phyloP scores from a whole-genome alignment of 1,284 basidiomycete species.

The Ganoderma sinense region DNA sequence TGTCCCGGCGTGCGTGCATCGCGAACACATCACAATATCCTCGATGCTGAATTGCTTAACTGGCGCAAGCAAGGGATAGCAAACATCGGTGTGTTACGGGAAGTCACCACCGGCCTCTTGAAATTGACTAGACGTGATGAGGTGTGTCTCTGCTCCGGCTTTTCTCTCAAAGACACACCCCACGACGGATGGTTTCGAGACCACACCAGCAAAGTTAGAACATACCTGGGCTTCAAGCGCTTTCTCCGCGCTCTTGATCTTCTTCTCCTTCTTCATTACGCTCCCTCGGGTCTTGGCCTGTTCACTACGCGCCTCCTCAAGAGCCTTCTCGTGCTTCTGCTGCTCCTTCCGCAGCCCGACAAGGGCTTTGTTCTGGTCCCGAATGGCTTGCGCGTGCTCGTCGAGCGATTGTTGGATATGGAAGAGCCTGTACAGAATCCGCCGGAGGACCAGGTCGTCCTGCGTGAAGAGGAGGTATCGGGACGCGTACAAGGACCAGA shows the following conservation, averaged over 20 bases:
- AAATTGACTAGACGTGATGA: too few relatives aligned
- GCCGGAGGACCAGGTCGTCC: slow-evolving; percentile 85
- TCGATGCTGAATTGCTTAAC: too few relatives aligned
- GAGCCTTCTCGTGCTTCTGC: slow-evolving; percentile 69
- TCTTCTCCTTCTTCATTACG: slow-evolving; percentile 42
- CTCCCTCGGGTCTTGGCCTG: slow-evolving; percentile 81
- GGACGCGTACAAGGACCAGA: neutral
- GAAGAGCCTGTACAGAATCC: slow-evolving; percentile 90
- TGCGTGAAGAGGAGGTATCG: slow-evolving; percentile 38
- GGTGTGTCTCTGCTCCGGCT: too few relatives aligned
- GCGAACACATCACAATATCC: too few relatives aligned
- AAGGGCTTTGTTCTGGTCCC: slow-evolving; percentile 76
- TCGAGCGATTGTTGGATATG: slow-evolving; percentile 89
- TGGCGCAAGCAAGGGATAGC: too few relatives aligned
- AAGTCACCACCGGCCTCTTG: too few relatives aligned
- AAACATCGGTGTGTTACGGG: too few relatives aligned
- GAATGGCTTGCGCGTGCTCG: slow-evolving; percentile 73
- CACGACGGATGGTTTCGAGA: too few relatives aligned
- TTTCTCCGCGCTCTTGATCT: slow-evolving; percentile 44
- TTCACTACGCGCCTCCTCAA: slow-evolving; percentile 80
- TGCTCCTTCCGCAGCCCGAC: slow-evolving; percentile 74
- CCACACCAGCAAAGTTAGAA: slow-evolving; percentile 3
- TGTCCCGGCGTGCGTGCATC: too few relatives aligned
- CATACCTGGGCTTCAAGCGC: slow-evolving; percentile 67
- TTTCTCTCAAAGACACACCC: too few relatives aligned